Evolutionary conservation across 2,329 filamentous ascomycete genomes (phyloP), one percentile per base, ranked within the genome.

Genomic region (Diaporthe batatas): DNA sequence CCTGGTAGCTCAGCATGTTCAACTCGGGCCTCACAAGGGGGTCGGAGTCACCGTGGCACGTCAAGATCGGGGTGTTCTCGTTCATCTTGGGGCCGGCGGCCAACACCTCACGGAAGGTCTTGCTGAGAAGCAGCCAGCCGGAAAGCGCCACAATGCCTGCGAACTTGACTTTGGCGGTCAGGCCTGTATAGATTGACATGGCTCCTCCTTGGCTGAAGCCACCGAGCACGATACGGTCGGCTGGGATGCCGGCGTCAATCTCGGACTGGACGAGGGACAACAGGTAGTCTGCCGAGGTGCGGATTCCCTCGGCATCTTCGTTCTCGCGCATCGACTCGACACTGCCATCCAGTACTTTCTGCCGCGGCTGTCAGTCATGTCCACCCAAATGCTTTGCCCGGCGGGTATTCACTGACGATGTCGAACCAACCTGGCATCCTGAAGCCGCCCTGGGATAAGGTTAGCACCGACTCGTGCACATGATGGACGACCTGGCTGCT

Each of bases 401-500:
- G 39, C 23, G 44, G 51, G n/a, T 29, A n/a, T 78, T 25, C 25
- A 79, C 81, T 78, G 84, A 93, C 90, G 81, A 96, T 92, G 78
- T 96, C 93, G 81, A 94, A 96, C 94, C 94, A 96, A 32, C 92
- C 95, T 1, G 95, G 94, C 94, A 98, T 97, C 34, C 82, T 81
- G 88, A 93, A 92, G 70, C 94, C 93, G 23, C 69, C 72, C 74
- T 75, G 54, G 12, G 21, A 36, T 25, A 29, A 7, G 44, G 42
- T 75, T 49, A 75, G 73, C 47, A 49, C 1, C 39, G 8, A 18
- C 14, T 6, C 47, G n/a, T 71, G 76, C 70, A 11, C 54, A 10
- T 12, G 53, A 44, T 34, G 49, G 6, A 42, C 25, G 53, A 42
- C 39, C 21, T 21, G 6, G 16, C 2, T 18, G 14, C 25, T 11